These are phyloP conservation scores for Chamaecrista fasciculata DNA, from an alignment of 306 rosid genomes.

Conservation along the genomic window DNA sequence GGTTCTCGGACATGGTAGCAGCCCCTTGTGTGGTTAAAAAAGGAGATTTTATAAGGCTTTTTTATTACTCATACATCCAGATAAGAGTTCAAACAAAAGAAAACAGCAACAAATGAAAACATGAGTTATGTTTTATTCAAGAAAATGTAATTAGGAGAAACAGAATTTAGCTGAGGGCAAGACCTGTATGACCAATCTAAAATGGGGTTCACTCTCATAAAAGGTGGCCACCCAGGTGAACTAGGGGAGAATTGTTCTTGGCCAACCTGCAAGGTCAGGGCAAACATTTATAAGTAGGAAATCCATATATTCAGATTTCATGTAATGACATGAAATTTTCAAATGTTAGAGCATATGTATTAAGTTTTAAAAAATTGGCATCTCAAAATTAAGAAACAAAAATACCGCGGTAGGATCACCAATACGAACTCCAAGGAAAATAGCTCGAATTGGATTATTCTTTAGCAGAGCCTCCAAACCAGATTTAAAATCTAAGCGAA, in stretches of 20 bases:
- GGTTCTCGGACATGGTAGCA: neutral
- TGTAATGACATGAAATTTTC: neutral
- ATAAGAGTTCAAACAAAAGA: slow-evolving; percentile 15
- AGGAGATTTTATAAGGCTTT: slow-evolving; percentile 7
- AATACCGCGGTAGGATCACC: slow-evolving; percentile 98
- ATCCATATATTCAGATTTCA: neutral
- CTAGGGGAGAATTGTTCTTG: slow-evolving; percentile 99
- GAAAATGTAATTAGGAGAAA: neutral
- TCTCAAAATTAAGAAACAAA: neutral
- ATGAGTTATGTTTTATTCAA: slow-evolving; percentile 19
- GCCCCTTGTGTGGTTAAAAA: neutral
- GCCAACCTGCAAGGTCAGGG: slow-evolving; percentile 67
- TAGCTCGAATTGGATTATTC: slow-evolving; percentile 76
- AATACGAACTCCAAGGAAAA: slow-evolving; percentile 96
- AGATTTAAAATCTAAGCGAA: slow-evolving; percentile 85
- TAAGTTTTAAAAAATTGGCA: neutral
- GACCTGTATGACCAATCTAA: slow-evolving; percentile 96
- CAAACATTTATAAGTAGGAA: slow-evolving; percentile 14
- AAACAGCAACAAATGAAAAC: slow-evolving; percentile 14
- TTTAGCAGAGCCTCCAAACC: slow-evolving; percentile 92
- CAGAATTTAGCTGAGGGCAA: slow-evolving; percentile 21
- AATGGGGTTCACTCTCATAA: slow-evolving; percentile 98
- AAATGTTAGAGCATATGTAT: neutral
- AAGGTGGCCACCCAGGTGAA: slow-evolving; percentile 97
- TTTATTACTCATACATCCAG: slow-evolving; percentile 9